phyloP scores from a whole-genome alignment of 176 grass and related monocot species.

The Lolium rigidum region DNA sequence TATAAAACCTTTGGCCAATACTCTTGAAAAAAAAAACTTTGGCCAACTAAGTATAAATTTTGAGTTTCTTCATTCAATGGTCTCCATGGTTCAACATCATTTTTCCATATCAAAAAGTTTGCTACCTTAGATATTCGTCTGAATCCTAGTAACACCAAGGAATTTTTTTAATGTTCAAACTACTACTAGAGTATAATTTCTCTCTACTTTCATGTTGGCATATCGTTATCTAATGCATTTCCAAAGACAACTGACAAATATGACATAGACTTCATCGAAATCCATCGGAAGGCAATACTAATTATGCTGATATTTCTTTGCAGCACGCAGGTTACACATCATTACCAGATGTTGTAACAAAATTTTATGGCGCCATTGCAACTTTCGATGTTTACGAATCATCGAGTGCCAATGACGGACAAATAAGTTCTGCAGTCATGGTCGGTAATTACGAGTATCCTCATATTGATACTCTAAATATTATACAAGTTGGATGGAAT shows the following conservation, averaged over 20 bases:
- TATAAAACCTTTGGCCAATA: neutral
- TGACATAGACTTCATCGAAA: neutral
- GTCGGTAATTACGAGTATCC: neutral
- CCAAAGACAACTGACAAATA: neutral
- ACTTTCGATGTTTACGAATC: conserved; percentile 18
- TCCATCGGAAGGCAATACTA: neutral
- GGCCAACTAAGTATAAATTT: neutral
- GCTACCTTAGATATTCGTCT: neutral
- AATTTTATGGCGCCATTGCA: neutral
- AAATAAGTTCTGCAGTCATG: neutral
- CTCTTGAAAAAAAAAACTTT: neutral
- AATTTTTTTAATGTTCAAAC: neutral
- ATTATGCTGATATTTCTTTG: neutral
- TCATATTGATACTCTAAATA: neutral
- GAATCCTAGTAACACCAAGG: neutral
- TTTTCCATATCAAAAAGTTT: too few species aligned
- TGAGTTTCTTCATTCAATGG: neutral
- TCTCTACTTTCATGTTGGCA: neutral
- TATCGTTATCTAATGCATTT: too few species aligned
- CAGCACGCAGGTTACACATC: neutral
- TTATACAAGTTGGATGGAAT: conserved; percentile 13
- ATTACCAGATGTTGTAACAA: neutral
- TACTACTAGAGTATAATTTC: neutral
- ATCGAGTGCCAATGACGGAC: neutral
- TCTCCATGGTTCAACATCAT: neutral